These are phyloP conservation scores for Friedmanniomyces endolithicus DNA, from an alignment of 495 filamentous ascomycete genomes.

Conservation along the genomic window DNA sequence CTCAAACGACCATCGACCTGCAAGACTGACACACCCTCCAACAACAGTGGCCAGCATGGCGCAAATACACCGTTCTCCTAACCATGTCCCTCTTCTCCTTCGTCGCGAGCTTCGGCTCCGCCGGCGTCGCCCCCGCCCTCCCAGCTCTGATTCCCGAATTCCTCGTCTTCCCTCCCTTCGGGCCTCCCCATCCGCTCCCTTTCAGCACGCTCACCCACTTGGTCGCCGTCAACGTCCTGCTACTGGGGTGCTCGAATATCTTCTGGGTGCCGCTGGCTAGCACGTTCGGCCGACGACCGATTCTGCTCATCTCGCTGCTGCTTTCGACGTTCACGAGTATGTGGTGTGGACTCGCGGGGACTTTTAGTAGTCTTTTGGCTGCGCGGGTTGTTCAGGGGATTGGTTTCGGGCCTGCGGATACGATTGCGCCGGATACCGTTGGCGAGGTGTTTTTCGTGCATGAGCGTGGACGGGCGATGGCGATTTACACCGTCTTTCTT, in stretches of 20 bases:
- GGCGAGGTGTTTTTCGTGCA: constrained; percentile 27
- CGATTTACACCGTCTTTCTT: constrained; percentile 25
- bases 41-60: constrained; percentile 19
- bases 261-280: constrained; percentile 26
- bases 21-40: not conserved
- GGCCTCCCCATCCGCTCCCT: constrained; percentile 2
- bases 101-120: constrained; percentile 17
- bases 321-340: constrained; percentile 17
- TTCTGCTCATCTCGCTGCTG: constrained; percentile 19
- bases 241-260: constrained; percentile 23
- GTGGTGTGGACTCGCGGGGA: constrained; percentile 23
- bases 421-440: constrained; percentile 24
- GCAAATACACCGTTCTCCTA: constrained; percentile 18
- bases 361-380: constrained; percentile 22
- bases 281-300: constrained; percentile 22
- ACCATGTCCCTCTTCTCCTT: constrained; percentile 14
- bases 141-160: constrained; percentile 6
- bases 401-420: constrained; percentile 21
- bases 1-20: not conserved
- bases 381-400: constrained; percentile 23
- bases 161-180: not conserved
- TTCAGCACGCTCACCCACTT: constrained; percentile 13
- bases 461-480: constrained; percentile 24
- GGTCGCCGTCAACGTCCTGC: constrained; percentile 22
- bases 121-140: constrained; percentile 16